These are phyloP conservation scores for Fraxinus americana DNA, from an alignment of 257 asterid species.

Conservation along the genomic window DNA sequence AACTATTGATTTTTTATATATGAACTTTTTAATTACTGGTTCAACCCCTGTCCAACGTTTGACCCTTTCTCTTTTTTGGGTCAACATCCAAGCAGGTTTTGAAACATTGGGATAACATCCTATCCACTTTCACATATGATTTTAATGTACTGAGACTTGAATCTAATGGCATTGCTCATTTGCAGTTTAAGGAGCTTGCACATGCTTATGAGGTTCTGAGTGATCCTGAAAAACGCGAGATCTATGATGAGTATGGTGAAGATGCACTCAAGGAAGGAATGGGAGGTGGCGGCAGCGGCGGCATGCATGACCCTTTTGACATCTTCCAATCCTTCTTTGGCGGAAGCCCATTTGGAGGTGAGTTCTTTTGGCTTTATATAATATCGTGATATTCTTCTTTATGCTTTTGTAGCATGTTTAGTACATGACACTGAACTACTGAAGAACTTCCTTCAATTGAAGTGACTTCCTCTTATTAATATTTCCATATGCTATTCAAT, in stretches of 20 bases:
- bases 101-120: too few species aligned
- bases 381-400: not conserved
- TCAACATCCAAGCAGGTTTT: too few species aligned
- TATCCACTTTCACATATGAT: too few species aligned
- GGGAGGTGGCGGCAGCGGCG: conserved; percentile 30
- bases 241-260: conserved; percentile 50
- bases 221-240: conserved; percentile 47
- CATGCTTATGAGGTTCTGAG: conserved; percentile 52
- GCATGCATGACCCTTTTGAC: conserved; percentile 49
- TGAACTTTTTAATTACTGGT: too few species aligned
- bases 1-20: too few species aligned
- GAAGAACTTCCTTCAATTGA: not conserved
- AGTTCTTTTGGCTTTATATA: not conserved
- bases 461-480: not conserved
- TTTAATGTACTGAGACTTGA: too few species aligned
- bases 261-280: conserved; percentile 56
- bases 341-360: conserved; percentile 40
- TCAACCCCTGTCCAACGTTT: too few species aligned
- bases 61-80: too few species aligned
- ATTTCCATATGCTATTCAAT: not conserved
- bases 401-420: not conserved
- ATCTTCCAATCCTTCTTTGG: conserved; percentile 43
- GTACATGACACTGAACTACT: not conserved
- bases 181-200: conserved; percentile 50
- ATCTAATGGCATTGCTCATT: too few species aligned